Base-by-base conservation (phyloP, 805 yeast genomes). In the Candida methanosorbosa region DNA sequence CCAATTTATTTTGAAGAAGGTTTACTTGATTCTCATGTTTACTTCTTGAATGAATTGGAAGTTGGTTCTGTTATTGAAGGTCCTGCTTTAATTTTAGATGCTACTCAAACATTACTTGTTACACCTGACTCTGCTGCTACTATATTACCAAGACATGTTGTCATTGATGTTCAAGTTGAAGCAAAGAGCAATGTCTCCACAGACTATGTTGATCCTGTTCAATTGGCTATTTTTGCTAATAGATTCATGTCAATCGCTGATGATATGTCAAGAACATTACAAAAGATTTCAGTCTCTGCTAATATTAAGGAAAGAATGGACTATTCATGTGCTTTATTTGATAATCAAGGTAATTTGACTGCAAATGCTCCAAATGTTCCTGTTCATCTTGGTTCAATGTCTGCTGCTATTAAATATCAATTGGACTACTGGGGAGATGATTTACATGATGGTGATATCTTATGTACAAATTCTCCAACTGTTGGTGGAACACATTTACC, bases 321-420 rank as follows among this genome's bases (percentile, higher is more conserved):
- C 53, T 84, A 80, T 54, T 80, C 88, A 19, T 84, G 94, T 63
- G 95, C 95, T 2, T 56, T 84, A 18, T 84, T 84, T 53, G 85
- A 79, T 45, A 66, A 79, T 1, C 65, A 68, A 6, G 94, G 94
- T n/a, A 80, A 78, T 20, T 59, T 84, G 24, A 87, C 81, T 18
- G 92, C 95, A 4, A 84, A 83, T 59, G 94, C 94, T 0, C 94
- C 94, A 1, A 87, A 81, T 51, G 73, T 84, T 29, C 95, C 95
- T 2, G 94, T 83, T 18, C 95, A 84, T 54, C 58, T 84, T 35
- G 90, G 94, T 2, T 80, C 92, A 1, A 84, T 84, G 94, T 78
- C 87, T 3, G 77, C 86, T 1, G 82, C 86, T 18, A 79, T 84
- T 18, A 66, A 72, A 13, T 71, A 67, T 11, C 94, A 83, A 54